phyloP scores from a whole-genome alignment of 208 protist species.

The Herpetomonas muscarum region DNA sequence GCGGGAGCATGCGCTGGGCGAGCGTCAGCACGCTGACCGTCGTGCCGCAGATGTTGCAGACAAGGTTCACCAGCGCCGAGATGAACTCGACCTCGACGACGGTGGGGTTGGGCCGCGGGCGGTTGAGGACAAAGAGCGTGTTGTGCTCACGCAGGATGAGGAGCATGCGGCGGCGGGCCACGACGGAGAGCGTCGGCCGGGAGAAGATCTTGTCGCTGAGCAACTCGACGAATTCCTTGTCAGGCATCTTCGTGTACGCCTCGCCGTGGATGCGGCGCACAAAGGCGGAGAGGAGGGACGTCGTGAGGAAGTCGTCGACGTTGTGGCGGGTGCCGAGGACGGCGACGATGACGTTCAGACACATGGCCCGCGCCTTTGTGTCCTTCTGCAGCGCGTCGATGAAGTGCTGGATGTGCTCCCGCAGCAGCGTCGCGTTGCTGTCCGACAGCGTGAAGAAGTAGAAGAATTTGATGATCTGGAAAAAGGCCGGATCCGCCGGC shows the following conservation, averaged over 20 bases:
- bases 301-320: slow-evolving; percentile 56
- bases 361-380: slow-evolving; percentile 23
- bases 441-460: slow-evolving; percentile 62
- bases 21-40: slow-evolving; percentile 53
- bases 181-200: slow-evolving; percentile 34
- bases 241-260: slow-evolving; percentile 37
- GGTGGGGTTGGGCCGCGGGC: slow-evolving; percentile 18
- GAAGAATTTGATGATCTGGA: slow-evolving; percentile 65
- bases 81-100: slow-evolving; percentile 43
- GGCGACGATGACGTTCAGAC: slow-evolving; percentile 55
- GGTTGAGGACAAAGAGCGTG: slow-evolving; percentile 34
- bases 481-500: slow-evolving; percentile 23
- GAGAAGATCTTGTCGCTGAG: slow-evolving; percentile 54
- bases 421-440: slow-evolving; percentile 49
- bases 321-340: slow-evolving; percentile 50
- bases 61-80: slow-evolving; percentile 55
- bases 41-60: slow-evolving; percentile 65
- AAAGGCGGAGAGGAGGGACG: slow-evolving; percentile 35
- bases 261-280: slow-evolving; percentile 39
- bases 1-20: slow-evolving; percentile 47
- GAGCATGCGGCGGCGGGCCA: slow-evolving; percentile 65
- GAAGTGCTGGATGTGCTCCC: slow-evolving; percentile 39
- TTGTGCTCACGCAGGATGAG: slow-evolving; percentile 52
- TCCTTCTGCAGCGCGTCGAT: slow-evolving; percentile 17
- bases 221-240: slow-evolving; percentile 53